These are phyloP conservation scores for Phytophthora fragariae DNA, from an alignment of 352 stramenopile genomes.

Conservation along the genomic window DNA sequence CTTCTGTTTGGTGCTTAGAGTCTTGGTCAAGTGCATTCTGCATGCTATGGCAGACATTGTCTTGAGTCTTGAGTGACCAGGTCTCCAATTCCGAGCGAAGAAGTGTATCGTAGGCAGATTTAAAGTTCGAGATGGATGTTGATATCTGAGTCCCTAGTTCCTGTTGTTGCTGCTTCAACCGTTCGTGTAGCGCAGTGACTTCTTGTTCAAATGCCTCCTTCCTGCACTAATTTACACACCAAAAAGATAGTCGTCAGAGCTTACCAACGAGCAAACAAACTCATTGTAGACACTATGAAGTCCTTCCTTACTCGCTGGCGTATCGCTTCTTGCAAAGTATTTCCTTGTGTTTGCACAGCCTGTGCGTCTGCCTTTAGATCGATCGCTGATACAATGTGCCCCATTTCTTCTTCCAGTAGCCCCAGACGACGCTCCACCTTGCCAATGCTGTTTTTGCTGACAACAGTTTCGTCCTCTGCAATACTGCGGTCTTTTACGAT, in stretches of 20 bases:
- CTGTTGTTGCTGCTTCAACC: conserved; percentile 36
- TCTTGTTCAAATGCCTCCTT: conserved; percentile 62
- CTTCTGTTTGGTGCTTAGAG: conserved; percentile 18
- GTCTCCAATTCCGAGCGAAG: conserved; percentile 27
- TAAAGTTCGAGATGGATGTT: conserved; percentile 15
- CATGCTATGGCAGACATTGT: conserved; percentile 6
- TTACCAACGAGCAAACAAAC: not conserved
- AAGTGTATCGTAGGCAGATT: conserved; percentile 24
- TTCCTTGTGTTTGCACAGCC: conserved; percentile 37
- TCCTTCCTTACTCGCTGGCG: conserved; percentile 55
- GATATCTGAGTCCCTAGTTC: conserved; percentile 30
- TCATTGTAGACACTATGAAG: not conserved
- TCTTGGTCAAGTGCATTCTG: conserved; percentile 15
- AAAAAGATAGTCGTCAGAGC: not conserved
- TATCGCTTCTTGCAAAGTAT: conserved; percentile 49
- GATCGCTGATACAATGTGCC: conserved; percentile 49
- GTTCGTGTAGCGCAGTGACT: conserved; percentile 43
- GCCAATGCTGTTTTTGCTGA: conserved; percentile 11
- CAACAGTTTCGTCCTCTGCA: conserved; percentile 17
- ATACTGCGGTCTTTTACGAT: conserved; percentile 1
- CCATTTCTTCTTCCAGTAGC: conserved; percentile 69
- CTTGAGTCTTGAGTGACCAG: conserved; percentile 28
- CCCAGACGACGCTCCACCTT: conserved; percentile 48
- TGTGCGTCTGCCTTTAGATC: conserved; percentile 60
- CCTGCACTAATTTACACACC: conserved; percentile 44